phyloP scores from a whole-genome alignment of 345 rosid species.

The Gossypium rotundifolium region DNA sequence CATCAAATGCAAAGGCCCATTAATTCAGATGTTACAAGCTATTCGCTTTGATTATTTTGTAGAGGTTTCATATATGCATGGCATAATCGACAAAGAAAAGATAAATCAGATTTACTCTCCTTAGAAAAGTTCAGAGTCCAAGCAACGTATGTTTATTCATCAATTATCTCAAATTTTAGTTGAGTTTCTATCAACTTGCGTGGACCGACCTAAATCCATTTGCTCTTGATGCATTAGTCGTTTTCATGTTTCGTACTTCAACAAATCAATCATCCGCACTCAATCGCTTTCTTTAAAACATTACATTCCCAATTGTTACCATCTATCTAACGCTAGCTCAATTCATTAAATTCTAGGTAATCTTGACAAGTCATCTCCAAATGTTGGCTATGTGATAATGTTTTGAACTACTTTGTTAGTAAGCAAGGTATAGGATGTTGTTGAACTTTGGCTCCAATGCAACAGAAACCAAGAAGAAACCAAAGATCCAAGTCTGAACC shows the following conservation, averaged over 20 bases:
- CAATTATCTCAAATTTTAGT: background rate
- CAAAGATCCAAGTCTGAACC: too few relatives aligned
- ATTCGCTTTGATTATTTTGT: background rate
- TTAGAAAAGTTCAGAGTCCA: too few relatives aligned
- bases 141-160: too few relatives aligned
- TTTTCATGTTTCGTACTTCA: slow-evolving; percentile 85
- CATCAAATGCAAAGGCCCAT: too few relatives aligned
- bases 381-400: slow-evolving; percentile 93
- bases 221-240: slow-evolving; percentile 86
- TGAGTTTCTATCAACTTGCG: slow-evolving; percentile 24
- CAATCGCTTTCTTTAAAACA: slow-evolving; percentile 15
- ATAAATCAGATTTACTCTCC: too few relatives aligned
- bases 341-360: slow-evolving; percentile 53
- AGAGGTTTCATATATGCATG: background rate
- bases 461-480: too few relatives aligned
- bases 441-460: too few relatives aligned
- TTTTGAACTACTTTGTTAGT: too few relatives aligned
- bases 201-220: slow-evolving; percentile 85
- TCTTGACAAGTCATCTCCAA: slow-evolving; percentile 78
- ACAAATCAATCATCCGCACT: slow-evolving; percentile 83
- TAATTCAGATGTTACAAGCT: too few relatives aligned
- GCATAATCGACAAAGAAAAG: too few relatives aligned
- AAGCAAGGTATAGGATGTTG: too few relatives aligned
- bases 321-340: too few relatives aligned
- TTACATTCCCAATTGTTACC: slow-evolving; percentile 1